Conservation (phyloP, 2,329 filamentous ascomycete genomes). For the Hysterium pulicare region DNA sequence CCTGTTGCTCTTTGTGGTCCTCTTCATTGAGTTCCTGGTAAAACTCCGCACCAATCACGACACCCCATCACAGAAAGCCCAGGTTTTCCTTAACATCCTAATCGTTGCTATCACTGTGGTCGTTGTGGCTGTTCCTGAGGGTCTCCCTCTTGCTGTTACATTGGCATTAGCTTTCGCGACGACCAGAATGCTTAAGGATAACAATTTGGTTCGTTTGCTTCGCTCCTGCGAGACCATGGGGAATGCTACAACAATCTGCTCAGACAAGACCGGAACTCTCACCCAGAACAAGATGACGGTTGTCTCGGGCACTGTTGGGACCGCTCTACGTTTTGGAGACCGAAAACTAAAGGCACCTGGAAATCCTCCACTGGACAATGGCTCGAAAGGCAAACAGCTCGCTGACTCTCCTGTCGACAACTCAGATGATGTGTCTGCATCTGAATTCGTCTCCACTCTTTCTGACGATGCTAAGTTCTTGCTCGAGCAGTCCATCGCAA, state of each 20-base stretch:
- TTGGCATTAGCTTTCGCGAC: slow-evolving; percentile 66
- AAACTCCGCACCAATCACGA: slow-evolving; percentile 54
- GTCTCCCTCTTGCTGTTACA: slow-evolving; percentile 64
- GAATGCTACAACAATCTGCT: slow-evolving; percentile 72
- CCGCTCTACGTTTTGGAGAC: slow-evolving; percentile 54
- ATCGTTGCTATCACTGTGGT: slow-evolving; percentile 65
- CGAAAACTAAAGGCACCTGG: slow-evolving; percentile 29
- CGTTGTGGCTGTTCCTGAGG: slow-evolving; percentile 67
- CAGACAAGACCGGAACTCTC: slow-evolving; percentile 52
- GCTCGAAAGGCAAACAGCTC: slow-evolving; percentile 29
- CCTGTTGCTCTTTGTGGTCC: slow-evolving; percentile 74
- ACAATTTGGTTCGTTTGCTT: slow-evolving; percentile 66
- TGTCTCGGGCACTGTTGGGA: slow-evolving; percentile 67
- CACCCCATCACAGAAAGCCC: slow-evolving; percentile 70
- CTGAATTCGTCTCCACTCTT: slow-evolving; percentile 54
- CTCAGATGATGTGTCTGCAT: slow-evolving; percentile 48
- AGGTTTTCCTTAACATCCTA: slow-evolving; percentile 62
- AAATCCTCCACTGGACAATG: slow-evolving; percentile 20
- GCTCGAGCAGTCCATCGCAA: slow-evolving; percentile 55
- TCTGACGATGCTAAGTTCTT: slow-evolving; percentile 53
- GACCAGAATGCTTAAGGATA: slow-evolving; percentile 65
- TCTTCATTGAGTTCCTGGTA: slow-evolving; percentile 82
- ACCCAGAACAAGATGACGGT: slow-evolving; percentile 55
- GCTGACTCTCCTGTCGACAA: slow-evolving; percentile 35
- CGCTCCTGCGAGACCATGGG: slow-evolving; percentile 70